Base-by-base conservation (phyloP, 371 early-diverging fungal species). In the Basidiobolus meristosporus region DNA sequence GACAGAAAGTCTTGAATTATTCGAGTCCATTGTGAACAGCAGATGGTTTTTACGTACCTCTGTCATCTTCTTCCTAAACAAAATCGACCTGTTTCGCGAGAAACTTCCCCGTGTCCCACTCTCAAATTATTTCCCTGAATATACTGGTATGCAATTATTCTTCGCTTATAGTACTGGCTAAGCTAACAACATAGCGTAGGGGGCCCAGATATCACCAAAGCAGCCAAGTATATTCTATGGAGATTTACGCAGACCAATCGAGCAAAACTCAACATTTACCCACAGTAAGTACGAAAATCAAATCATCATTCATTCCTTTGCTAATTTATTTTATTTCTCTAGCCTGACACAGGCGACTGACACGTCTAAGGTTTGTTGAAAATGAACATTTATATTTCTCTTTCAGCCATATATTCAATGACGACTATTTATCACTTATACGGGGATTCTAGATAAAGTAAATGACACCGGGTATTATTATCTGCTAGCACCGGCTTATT, bases 281-380 rank as follows among this genome's bases (percentile, higher is more conserved):
- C 85, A 43, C 82, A 84, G 75, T 77, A 70, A 57, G 69, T 35
- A 12, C 1, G 26, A 11, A n/a, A 11, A 14, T 31, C 22, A 16
- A 11, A 1, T 18, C 14, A 12, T 6, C 17, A 16, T 14, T 17
- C 3, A 23, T 14, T 2, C 16, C n/a, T 36, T 1, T 15, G 31
- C 18, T 4, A 6, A 17, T 26, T 12, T 39, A 18, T 5, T 26
- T n/a, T 36, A 39, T n/a, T n/a, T n/a, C n/a, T n/a, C n/a, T n/a
- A 77, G 78, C 54, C 54, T 78, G 41, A 82, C 82, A 28, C 73
- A 77, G 50, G 82, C 80, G 20, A 83, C 81, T 2, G 73, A 77
- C 42, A 80, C 82, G 12, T 55, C 68, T 38, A 80, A 82, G 60
- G 78, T 82, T 62, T 62, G 59, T 43, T n/a, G n/a, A n/a, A n/a